phyloP scores from a whole-genome alignment of 2,329 filamentous ascomycete genomes.

The Lasiodiplodia sp. region DNA sequence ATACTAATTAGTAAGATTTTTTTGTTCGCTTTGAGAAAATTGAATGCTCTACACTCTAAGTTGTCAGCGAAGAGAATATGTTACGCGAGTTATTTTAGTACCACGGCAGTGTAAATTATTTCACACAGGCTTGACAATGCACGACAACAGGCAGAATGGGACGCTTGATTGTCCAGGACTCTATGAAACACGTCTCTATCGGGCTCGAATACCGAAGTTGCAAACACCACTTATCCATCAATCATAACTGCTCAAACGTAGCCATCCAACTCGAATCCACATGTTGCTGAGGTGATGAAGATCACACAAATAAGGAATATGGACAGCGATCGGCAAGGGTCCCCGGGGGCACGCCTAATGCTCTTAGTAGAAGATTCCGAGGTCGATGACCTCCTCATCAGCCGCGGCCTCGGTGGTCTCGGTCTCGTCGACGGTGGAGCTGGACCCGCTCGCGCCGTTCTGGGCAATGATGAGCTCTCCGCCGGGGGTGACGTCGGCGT shows the following conservation, averaged over 20 bases:
- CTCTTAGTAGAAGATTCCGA: conserved; percentile 27
- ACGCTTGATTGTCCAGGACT: conserved; percentile 7
- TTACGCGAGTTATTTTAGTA: neutral
- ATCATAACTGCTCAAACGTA: neutral
- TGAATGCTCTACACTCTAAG: neutral
- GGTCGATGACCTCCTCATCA: conserved; percentile 20
- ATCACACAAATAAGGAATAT: neutral
- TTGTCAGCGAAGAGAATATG: neutral
- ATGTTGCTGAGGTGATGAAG: too few species aligned
- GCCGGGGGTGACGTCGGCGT: conserved; percentile 6
- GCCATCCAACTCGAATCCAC: neutral
- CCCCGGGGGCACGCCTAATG: neutral
- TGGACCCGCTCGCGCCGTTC: conserved; percentile 22
- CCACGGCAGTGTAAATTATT: neutral
- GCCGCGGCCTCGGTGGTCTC: neutral
- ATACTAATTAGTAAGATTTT: too few species aligned
- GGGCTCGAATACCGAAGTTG: neutral
- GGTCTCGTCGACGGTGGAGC: conserved; percentile 5
- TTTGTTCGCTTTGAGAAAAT: too few species aligned
- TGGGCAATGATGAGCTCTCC: conserved; percentile 23
- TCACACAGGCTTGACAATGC: neutral
- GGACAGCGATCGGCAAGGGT: neutral
- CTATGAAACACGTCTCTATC: neutral
- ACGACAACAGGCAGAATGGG: neutral
- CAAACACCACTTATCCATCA: neutral